phyloP scores from a whole-genome alignment of 371 early-diverging fungal genomes.

The Syncephalastrum monosporum region DNA sequence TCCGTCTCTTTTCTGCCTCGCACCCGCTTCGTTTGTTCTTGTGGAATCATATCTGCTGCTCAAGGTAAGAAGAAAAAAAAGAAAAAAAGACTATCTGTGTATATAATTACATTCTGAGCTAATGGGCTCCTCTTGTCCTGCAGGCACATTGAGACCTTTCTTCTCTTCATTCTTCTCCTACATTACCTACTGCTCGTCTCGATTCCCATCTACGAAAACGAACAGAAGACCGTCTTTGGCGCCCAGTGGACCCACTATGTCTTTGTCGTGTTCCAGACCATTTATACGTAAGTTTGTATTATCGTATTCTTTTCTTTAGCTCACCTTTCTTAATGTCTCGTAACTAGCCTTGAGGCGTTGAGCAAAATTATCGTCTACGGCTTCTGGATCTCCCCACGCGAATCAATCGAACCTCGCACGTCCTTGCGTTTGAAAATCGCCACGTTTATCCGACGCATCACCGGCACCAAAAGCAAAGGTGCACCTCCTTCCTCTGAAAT shows the following conservation, averaged over 20 bases:
- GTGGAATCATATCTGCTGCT: conserved; percentile 34
- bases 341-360: conserved; percentile 24
- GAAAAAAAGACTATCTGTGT: not conserved
- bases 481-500: not conserved
- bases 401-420: no score
- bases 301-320: not conserved
- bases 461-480: not conserved
- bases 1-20: conserved; percentile 25
- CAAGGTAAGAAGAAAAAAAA: no score
- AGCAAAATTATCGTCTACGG: conserved; percentile 52
- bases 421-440: conserved; percentile 1
- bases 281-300: conserved; percentile 43
- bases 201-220: conserved; percentile 41
- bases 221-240: conserved; percentile 47
- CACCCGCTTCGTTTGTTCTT: conserved; percentile 24
- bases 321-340: not conserved
- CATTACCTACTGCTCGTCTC: conserved; percentile 60
- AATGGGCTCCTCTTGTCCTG: conserved; percentile 1
- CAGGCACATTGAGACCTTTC: conserved; percentile 43
- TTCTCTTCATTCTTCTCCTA: conserved; percentile 44
- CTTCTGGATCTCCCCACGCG: conserved; percentile 32
- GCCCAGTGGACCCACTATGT: conserved; percentile 53
- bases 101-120: conserved; percentile 1
- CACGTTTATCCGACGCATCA: not conserved
- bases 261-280: conserved; percentile 44